Base-by-base conservation (phyloP, 306 rosid genomes). In the Herpetospermum pedunculosum region DNA sequence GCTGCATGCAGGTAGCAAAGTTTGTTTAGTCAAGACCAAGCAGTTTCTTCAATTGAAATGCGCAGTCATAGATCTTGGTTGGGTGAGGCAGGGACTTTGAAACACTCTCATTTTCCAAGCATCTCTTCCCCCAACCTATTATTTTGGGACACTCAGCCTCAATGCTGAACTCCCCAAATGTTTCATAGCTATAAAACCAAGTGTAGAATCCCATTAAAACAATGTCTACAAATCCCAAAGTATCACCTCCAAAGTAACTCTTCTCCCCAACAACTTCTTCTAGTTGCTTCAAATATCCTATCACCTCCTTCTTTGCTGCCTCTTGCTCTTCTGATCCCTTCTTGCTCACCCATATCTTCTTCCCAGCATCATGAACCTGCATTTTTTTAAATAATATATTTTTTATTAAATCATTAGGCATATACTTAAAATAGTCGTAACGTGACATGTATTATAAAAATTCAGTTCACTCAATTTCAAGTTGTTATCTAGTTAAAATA, bases 211-310 rank as follows among this genome's bases (percentile, higher is more conserved):
- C 72, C 23, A 67, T 40, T 35, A 67, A 21, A 13, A 21, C 19
- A 67, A 67, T 23, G 48, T 67, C 73, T 14, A 67, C 14, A 25
- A 67, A 6, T 26, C 73, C 73, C 19, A 67, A 41, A 25, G 25
- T 29, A 6, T 80, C 80, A 41, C 88, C 84, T 29, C 88, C 87
- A 46, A 72, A 86, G 35, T 47, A 79, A 0, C 44, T 21, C 40
- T 84, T 85, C 53, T 76, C 80, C 2, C 82, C 86, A 0, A 83
- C 75, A 16, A 79, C 21, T 32, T 52, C 76, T 67, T 85, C 81
- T 28, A 78, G 6, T 26, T 8, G 32, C 43, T 64, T 69, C 40
- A 79, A 28, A 18, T 10, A 2, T 47, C n/a, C 72, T 18, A 75
- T 46, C 6, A 79, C 4, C 15, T 68, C 79, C 13, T 15, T 58